Base-by-base conservation (phyloP, 805 yeast genomes). In the Torulaspora delbrueckii region DNA sequence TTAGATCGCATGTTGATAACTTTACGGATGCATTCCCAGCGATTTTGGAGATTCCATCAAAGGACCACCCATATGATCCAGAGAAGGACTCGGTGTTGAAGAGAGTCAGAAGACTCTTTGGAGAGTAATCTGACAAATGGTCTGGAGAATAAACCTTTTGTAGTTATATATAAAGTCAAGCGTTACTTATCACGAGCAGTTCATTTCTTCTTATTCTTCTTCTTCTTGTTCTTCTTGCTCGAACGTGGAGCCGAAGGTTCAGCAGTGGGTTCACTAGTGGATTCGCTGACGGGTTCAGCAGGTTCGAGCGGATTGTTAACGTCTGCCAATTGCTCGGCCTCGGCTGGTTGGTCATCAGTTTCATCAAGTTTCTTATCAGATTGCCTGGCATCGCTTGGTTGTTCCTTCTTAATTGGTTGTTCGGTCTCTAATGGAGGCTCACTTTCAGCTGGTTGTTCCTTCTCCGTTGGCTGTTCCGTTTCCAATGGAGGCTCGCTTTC, bases 41-140 rank as follows among this genome's bases (percentile, higher is more conserved):
- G 2, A 80, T 93, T 39, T 74, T 93, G 61, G 99, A 93, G 70
- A 93, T 93, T 51, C 99, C 99, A 23, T 88, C 97, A 12, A 93
- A 93, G 72, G 99, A 93, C 63, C 98, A 93, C 66, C 98, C 99
- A 18, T 93, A 93, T 66, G 95, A 93, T 66, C 99, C 99, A 16
- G 98, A 91, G 66, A 93, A 91, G 79, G 99, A 93, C 68, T 84
- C 96, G 16, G 89, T 93, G 33, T 76, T 93, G 68, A 83, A 91
- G 70, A 85, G 96, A 66, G 99, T 93, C 27, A 84, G 96, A 73
- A 82, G 96, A 65, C 72, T 93, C 53, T 90, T 91, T 71, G 98
- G 99, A 37, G 98, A 93, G 70, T 88, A 73, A 54, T 19, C 22
- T 19, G 22, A 19, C 22, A 19, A 19, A 19, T 19, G 22, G 26